Conservation (phyloP, 345 rosid species). For the Melaleuca quinquenervia region DNA sequence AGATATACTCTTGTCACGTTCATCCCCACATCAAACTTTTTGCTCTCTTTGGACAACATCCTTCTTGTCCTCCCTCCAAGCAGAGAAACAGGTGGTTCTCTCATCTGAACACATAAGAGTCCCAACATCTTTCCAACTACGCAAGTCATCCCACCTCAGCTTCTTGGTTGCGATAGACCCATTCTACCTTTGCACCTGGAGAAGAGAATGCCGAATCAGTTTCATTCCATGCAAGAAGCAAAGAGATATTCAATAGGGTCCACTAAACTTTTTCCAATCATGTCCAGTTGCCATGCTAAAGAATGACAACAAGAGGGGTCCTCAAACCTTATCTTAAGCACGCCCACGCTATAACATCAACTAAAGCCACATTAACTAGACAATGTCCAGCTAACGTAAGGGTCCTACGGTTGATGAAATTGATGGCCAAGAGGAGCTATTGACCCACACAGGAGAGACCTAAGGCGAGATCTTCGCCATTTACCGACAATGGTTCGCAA, state of each 20-base stretch:
- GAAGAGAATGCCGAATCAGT: background rate
- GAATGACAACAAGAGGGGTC: conserved; percentile 17
- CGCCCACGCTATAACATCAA: background rate
- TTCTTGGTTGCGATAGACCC: background rate
- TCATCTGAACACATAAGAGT: background rate
- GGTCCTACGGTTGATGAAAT: background rate
- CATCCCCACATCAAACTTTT: background rate
- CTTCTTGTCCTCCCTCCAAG: background rate
- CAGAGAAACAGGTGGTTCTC: background rate
- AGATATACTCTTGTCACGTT: background rate
- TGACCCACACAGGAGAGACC: background rate
- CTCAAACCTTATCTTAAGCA: conserved; percentile 29
- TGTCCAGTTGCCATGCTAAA: conserved; percentile 37
- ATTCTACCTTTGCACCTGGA: background rate
- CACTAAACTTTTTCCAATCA: conserved; percentile 15
- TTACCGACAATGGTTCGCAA: background rate
- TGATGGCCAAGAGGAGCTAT: background rate
- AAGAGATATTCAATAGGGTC: background rate
- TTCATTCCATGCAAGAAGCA: background rate
- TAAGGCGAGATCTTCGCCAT: background rate
- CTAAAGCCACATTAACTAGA: background rate
- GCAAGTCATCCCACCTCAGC: background rate
- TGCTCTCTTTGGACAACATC: background rate
- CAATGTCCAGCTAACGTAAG: background rate
- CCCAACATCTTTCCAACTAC: background rate